Percentiles rank a stretch among this genome's conserved stretches.
Evolutionary conservation across 257 asterid species (phyloP).

Genomic region (Solanum sejunctum): DNA sequence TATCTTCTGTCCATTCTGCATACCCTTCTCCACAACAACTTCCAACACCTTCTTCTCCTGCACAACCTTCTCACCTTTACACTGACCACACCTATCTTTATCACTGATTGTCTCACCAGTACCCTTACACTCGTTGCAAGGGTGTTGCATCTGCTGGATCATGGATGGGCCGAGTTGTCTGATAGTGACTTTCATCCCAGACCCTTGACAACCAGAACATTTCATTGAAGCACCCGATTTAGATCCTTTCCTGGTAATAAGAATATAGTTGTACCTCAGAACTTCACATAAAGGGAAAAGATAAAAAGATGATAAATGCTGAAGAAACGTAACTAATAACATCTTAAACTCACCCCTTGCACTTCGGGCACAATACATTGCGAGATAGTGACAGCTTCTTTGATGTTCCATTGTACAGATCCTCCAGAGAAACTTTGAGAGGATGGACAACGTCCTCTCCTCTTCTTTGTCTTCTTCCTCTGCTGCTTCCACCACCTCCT

Average conservation of each 20-base stretch:
- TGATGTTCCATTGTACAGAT: conserved; percentile 11
- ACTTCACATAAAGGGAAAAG: not conserved
- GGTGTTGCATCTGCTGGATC: conserved; percentile 17
- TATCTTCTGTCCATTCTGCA: conserved; percentile 12
- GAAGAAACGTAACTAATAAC: not conserved
- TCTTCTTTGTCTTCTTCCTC: conserved; percentile 12
- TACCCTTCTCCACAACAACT: conserved; percentile 11
- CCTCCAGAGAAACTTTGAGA: conserved; percentile 15
- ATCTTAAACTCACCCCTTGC: conserved; percentile 8
- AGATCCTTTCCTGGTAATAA: conserved; percentile 3
- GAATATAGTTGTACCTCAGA: not conserved
- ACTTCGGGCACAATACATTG: conserved; percentile 8
- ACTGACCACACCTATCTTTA: conserved; percentile 10
- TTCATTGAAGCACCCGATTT: conserved; percentile 14
- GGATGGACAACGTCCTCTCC: conserved; percentile 15
- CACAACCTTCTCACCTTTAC: conserved; percentile 13
- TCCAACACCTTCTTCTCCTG: conserved; percentile 16
- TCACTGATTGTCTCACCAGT: conserved; percentile 9
- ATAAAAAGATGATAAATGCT: not conserved
- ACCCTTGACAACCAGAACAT: conserved; percentile 12
- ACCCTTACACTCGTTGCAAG: conserved; percentile 14
- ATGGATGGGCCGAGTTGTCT: conserved; percentile 11
- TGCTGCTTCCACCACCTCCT: conserved; percentile 6
- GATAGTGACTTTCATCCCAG: conserved; percentile 9
- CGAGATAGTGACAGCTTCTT: conserved; percentile 17